Percentiles rank a stretch among this genome's conserved stretches.
Evolutionary conservation across 257 asterid genomes (phyloP).

Genomic region (Nicotiana tomentosiformis): DNA sequence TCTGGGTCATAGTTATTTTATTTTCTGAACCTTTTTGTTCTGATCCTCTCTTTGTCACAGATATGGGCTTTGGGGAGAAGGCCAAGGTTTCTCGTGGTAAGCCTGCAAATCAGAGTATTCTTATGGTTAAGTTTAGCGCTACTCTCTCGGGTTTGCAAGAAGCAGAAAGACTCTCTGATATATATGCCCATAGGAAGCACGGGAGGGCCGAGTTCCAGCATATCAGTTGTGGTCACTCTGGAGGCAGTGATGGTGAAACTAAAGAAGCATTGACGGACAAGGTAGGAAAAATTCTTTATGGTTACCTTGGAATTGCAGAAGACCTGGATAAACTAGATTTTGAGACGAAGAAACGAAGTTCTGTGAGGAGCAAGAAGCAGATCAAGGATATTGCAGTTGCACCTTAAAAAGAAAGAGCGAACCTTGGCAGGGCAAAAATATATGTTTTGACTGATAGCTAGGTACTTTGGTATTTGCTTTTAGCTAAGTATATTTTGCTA

Average conservation of each 20-base stretch:
- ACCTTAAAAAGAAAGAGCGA: not conserved
- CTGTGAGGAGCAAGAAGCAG: constrained; percentile 57
- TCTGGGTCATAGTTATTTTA: not conserved
- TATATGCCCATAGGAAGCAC: constrained; percentile 35
- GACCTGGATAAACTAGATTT: constrained; percentile 69
- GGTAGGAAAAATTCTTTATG: constrained; percentile 38
- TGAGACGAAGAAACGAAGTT: constrained; percentile 48
- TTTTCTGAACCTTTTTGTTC: not conserved
- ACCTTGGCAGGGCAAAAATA: not conserved
- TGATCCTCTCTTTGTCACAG: constrained; percentile 19
- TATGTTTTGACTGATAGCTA: not conserved
- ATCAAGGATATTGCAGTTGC: constrained; percentile 42
- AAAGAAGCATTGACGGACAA: constrained; percentile 7
- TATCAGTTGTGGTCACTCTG: constrained; percentile 12
- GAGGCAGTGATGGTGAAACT: constrained; percentile 14
- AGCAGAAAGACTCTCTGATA: constrained; percentile 47
- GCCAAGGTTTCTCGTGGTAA: constrained; percentile 52
- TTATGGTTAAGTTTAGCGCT: constrained; percentile 53
- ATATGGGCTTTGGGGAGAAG: constrained; percentile 51
- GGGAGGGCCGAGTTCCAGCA: constrained; percentile 39
- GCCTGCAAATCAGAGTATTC: constrained; percentile 55
- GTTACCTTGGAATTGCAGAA: constrained; percentile 55
- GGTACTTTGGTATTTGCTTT: not conserved
- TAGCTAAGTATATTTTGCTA: not conserved
- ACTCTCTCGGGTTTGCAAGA: constrained; percentile 68